A percentile compares a stretch with the other conserved stretches of the same genome.
phyloP scores from a whole-genome alignment of 2,329 filamentous ascomycete species.

The Dissoconium aciculare region DNA sequence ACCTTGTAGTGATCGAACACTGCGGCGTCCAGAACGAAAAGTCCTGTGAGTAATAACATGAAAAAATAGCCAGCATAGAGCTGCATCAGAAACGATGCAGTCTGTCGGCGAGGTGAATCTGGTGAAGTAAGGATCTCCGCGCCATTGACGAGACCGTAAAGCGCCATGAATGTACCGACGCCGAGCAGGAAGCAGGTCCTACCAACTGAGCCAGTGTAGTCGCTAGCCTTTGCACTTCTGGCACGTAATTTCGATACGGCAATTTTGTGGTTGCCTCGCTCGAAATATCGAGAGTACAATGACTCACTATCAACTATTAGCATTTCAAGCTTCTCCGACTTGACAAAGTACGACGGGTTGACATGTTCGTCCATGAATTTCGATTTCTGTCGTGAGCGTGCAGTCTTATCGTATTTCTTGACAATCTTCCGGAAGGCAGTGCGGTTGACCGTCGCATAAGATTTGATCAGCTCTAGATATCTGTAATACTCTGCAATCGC shows the following conservation, averaged over 20 bases:
- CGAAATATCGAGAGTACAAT: constrained; percentile 87
- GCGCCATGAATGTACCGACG: constrained; percentile 29
- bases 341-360: constrained; percentile 79
- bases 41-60: constrained; percentile 58
- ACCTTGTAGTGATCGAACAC: constrained; percentile 74
- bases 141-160: constrained; percentile 31
- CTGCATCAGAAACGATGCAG: constrained; percentile 30
- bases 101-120: constrained; percentile 14
- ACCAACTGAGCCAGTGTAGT: constrained; percentile 45
- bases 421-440: constrained; percentile 95
- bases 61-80: constrained; percentile 89
- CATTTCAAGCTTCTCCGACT: constrained; percentile 68
- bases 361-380: constrained; percentile 86
- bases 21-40: constrained; percentile 77
- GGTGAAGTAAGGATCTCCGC: constrained; percentile 5
- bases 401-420: constrained; percentile 94
- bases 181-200: constrained; percentile 38
- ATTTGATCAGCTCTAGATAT: constrained; percentile 78
- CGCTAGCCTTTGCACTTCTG: constrained; percentile 44
- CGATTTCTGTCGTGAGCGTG: constrained; percentile 59
- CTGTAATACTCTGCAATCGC: constrained; percentile 90
- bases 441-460: constrained; percentile 76
- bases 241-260: constrained; percentile 75
- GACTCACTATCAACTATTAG: constrained; percentile 75
- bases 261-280: constrained; percentile 81